Evolutionary conservation across 345 rosid species (phyloP).

Genomic region (Murraya koenigii): DNA sequence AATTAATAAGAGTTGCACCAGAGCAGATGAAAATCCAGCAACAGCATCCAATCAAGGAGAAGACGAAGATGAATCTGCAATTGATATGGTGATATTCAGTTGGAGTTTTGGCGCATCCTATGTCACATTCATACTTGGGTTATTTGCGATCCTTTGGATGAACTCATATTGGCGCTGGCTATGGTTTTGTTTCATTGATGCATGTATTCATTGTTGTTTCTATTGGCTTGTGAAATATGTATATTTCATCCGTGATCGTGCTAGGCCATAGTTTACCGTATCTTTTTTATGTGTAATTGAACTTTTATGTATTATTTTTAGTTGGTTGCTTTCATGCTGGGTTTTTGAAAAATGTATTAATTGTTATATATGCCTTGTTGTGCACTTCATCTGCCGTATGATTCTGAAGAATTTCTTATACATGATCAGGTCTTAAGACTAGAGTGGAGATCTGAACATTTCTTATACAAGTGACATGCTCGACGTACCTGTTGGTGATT

Average conservation of each 20-base stretch:
- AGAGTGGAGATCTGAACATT: too few species aligned
- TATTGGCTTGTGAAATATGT: background rate
- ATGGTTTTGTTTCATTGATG: background rate
- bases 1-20: background rate
- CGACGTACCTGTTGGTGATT: too few species aligned
- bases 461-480: too few species aligned
- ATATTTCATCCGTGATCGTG: background rate
- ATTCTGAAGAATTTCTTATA: too few species aligned
- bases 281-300: too few species aligned
- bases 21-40: background rate
- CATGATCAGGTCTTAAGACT: too few species aligned
- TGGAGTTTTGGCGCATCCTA: background rate
- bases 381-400: too few species aligned
- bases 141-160: background rate
- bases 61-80: background rate
- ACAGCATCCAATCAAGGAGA: background rate
- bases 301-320: too few species aligned
- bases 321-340: too few species aligned
- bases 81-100: background rate
- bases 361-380: too few species aligned
- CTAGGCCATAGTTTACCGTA: too few species aligned
- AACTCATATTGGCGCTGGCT: background rate
- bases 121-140: background rate
- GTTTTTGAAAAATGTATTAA: too few species aligned
- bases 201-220: background rate